Base-by-base conservation (phyloP, 371 early-diverging fungal species). In the Mortierella sp. region DNA sequence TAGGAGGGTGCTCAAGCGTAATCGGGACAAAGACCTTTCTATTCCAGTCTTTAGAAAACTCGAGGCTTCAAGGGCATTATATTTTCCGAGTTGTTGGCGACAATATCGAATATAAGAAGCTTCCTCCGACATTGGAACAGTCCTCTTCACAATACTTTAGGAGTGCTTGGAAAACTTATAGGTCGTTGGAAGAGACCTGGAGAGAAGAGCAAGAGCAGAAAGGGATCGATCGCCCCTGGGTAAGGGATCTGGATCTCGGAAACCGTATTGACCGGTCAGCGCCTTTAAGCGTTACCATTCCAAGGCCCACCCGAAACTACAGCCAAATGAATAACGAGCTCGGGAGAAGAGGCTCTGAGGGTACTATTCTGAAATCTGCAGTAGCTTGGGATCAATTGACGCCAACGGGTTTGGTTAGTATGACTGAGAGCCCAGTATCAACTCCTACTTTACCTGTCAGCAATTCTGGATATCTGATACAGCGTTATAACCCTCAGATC, bases 81-180 rank as follows among this genome's bases (percentile, higher is more conserved):
- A 52, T 74, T 57, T 80, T 80, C 21, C 71, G 81, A 0, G 72
- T 80, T 0, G 57, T 71, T 2, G 72, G 67, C 0, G 66, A 75
- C 13, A 67, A 62, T 32, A 53, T 80, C 53, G 72, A 80, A 32
- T 80, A 80, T 57, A 74, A 65, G 66, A 74, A 61, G 38, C 32
- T 80, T 1, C 70, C 68, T 16, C 21, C 38, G 8, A 41, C 53
- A 15, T 38, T 72, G 62, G 69, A 80, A 7, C 69, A 52, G 32
- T 48, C 58, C 9, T 80, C 75, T 43, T 60, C 72, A 7, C 75
- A 80, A 21, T 80, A 80, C 48, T 80, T 80, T 57, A 71, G 63
- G 2, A 62, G 69, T 21, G 70, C 75, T 0, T 63, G 65, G 22
- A 65, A 71, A 22, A 80, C 75, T 19, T 80, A 74, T 19, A 75